Evolutionary conservation across 106 monocot species (phyloP).

Genomic region (Posidonia australis): DNA sequence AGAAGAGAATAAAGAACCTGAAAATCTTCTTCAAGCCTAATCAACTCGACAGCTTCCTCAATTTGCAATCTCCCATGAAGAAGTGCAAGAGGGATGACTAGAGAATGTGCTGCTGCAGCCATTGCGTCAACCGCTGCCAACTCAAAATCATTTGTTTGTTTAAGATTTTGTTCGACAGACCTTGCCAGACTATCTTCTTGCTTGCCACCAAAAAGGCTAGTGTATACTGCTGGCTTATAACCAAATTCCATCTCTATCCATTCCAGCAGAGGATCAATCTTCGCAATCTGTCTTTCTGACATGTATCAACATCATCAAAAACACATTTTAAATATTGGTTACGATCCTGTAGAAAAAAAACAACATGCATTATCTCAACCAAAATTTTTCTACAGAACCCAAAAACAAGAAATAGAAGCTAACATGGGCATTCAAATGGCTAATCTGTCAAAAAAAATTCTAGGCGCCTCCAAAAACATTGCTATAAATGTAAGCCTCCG

Average conservation of each 20-base stretch:
- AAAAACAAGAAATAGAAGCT: too few relatives aligned
- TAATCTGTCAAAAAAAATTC: too few relatives aligned
- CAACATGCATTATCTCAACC: neutral
- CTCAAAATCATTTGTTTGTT: constrained; percentile 61
- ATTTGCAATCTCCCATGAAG: constrained; percentile 49
- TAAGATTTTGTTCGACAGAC: constrained; percentile 46
- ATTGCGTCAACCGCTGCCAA: constrained; percentile 85
- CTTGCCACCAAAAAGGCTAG: constrained; percentile 66
- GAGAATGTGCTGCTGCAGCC: constrained; percentile 82
- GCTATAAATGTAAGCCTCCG: too few relatives aligned
- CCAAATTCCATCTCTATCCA: constrained; percentile 93
- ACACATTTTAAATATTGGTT: neutral
- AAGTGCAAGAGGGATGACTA: constrained; percentile 78
- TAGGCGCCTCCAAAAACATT: too few relatives aligned
- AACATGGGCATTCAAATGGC: too few relatives aligned
- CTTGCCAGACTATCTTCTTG: constrained; percentile 54
- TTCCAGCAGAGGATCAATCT: constrained; percentile 68
- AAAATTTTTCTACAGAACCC: too few relatives aligned
- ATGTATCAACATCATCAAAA: neutral
- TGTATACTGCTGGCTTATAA: constrained; percentile 43
- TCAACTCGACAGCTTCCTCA: constrained; percentile 78
- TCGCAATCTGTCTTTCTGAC: constrained; percentile 81
- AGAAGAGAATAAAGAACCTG: constrained; percentile 35
- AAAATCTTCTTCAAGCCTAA: constrained; percentile 91
- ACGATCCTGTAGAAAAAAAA: neutral